Evolutionary conservation across 2,329 filamentous ascomycete species (phyloP), one percentile per base, ranked within the genome.

Genomic region (Xylariales sp.): DNA sequence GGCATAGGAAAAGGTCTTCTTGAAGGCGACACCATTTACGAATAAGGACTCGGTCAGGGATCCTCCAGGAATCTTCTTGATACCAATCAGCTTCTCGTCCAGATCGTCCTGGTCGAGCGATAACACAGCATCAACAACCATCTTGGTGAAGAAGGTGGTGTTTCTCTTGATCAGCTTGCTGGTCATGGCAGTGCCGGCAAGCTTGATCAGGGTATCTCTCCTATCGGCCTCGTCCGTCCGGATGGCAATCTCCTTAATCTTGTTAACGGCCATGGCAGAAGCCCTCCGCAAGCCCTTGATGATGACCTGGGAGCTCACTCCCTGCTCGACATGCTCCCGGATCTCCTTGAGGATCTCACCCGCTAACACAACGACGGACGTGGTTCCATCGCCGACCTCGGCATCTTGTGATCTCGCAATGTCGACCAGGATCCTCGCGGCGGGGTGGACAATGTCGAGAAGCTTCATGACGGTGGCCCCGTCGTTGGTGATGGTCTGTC

Each of bases 381-480:
- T 98, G 40, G 93, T 98, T 55, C 93, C 93, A 61, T 98, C 93
- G 55, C 93, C 93, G 41, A 98, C 93, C 74, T 98, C 93, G 51
- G 93, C 93, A 65, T 98, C 93, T 83, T 98, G 93, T 60, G 91
- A 97, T 67, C 93, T 84, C 48, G 93, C 91, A 59, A 98, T 98
- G 62, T 98, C 93, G 64, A 93, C 94, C 57, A 98, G 85, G 63
- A 98, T 93, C 64, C 90, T 84, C 54, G 93, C 93, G 51, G 93
- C 93, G 52, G 93, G 93, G 72, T 98, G 93, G 46, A 98, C 88
- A 56, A 98, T 97, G 62, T 98, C 93, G 61, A 98, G 85, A 39
- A 98, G 85, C 88, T 96, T 97, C 93, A 98, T 98, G 45, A 97
- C 93, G 35, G 93, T 98, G 33, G 93, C 93, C 59, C 93, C 93